A percentile compares a stretch with the other conserved stretches of the same genome.
These are phyloP conservation scores for Sesbania bispinosa DNA, from an alignment of 306 rosid genomes.

Conservation along the genomic window DNA sequence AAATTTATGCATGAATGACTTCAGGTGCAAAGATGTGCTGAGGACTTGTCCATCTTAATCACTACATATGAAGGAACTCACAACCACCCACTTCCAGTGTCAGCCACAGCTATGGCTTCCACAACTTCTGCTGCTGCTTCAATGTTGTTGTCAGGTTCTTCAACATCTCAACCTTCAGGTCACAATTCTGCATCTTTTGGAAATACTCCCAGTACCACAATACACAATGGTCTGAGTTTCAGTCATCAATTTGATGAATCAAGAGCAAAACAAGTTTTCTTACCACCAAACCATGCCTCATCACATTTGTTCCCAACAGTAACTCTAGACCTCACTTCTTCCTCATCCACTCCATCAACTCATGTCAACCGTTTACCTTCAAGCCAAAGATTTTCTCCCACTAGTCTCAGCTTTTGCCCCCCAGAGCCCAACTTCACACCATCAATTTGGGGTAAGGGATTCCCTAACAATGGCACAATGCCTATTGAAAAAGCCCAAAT, in stretches of 20 bases:
- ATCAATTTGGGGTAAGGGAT: constrained; percentile 47
- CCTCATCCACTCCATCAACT: constrained; percentile 7
- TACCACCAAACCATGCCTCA: constrained; percentile 32
- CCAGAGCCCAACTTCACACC: constrained; percentile 31
- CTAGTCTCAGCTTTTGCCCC: constrained; percentile 49
- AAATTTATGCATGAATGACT: neutral
- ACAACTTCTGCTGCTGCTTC: constrained; percentile 84
- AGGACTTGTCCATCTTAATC: constrained; percentile 72
- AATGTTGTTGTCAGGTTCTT: constrained; percentile 63
- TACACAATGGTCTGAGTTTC: constrained; percentile 30
- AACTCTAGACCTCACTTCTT: constrained; percentile 54
- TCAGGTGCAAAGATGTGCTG: constrained; percentile 83
- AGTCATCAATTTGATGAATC: constrained; percentile 31
- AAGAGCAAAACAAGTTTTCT: constrained; percentile 29
- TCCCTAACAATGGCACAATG: constrained; percentile 28
- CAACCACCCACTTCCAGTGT: constrained; percentile 72
- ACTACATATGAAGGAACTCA: constrained; percentile 91
- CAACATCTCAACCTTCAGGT: constrained; percentile 41
- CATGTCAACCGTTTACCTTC: neutral
- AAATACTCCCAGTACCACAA: neutral
- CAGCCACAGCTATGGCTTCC: constrained; percentile 88
- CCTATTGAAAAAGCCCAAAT: constrained; percentile 12
- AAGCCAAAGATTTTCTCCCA: constrained; percentile 30
- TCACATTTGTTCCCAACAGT: constrained; percentile 47
- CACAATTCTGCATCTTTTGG: constrained; percentile 21